phyloP scores from a whole-genome alignment of 2,329 filamentous ascomycete species.

The Fusarium sp. region DNA sequence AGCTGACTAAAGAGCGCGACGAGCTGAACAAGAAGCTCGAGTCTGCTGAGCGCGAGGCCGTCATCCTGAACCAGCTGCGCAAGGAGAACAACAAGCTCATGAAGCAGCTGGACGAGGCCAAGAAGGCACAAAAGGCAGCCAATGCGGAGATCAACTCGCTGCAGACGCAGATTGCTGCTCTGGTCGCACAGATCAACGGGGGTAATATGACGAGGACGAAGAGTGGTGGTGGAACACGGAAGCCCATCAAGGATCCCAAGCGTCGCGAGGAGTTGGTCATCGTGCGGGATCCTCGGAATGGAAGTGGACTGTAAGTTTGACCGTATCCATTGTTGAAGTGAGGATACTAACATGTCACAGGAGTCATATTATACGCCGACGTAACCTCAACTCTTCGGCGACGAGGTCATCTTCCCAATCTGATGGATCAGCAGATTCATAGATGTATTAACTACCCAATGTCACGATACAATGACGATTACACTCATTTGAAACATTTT shows the following conservation, averaged over 20 bases:
- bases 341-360: background rate
- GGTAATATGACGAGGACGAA: conserved; percentile 19
- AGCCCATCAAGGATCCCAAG: conserved; percentile 46
- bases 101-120: conserved; percentile 44
- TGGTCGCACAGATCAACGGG: conserved; percentile 41
- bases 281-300: conserved; percentile 44
- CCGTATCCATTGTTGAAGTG: accelerated
- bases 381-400: conserved; percentile 34
- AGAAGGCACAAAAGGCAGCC: conserved; percentile 43
- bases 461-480: conserved; percentile 6
- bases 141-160: conserved; percentile 38
- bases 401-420: conserved; percentile 41
- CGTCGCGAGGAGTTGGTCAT: conserved; percentile 45
- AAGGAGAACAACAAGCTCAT: conserved; percentile 46
- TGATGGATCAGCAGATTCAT: conserved; percentile 40
- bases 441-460: conserved; percentile 14
- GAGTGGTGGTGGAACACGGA: conserved; percentile 35
- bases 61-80: conserved; percentile 39
- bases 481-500: conserved; percentile 29
- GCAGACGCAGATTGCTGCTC: conserved; percentile 38
- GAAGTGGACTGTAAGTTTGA: conserved; percentile 44
- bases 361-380: conserved; percentile 40
- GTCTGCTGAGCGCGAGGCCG: conserved; percentile 40
- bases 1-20: conserved; percentile 28
- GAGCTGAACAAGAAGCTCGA: conserved; percentile 43